These are phyloP conservation scores for Aureobasidium sp. DNA, from an alignment of 2,329 filamentous ascomycete genomes.

Conservation along the genomic window DNA sequence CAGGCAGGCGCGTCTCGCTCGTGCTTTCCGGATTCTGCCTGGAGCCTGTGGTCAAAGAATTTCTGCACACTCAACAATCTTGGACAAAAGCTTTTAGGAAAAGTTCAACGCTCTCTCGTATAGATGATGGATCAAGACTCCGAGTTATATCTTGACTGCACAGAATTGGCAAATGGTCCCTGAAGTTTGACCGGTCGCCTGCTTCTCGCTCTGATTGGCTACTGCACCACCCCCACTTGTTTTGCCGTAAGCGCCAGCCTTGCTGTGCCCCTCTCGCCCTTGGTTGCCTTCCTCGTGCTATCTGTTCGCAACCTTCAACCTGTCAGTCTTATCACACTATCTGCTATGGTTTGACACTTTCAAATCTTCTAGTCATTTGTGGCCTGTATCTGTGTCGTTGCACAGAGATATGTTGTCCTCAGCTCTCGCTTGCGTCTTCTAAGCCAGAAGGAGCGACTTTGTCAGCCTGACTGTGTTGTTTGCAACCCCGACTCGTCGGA, in stretches of 20 bases:
- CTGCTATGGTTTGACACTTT: too few relatives aligned
- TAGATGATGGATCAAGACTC: not conserved
- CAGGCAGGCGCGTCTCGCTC: not conserved
- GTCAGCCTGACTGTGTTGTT: too few relatives aligned
- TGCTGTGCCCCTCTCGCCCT: not conserved
- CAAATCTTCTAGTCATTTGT: too few relatives aligned
- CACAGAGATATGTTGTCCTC: too few relatives aligned
- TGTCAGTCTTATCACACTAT: too few relatives aligned
- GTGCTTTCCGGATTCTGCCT: not conserved
- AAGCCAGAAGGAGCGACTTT: too few relatives aligned
- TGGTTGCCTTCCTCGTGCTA: not conserved
- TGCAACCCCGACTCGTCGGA: too few relatives aligned
- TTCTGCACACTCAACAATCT: not conserved
- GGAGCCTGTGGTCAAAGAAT: not conserved
- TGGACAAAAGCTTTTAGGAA: not conserved
- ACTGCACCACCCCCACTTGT: not conserved
- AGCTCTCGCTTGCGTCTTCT: too few relatives aligned
- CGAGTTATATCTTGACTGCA: not conserved
- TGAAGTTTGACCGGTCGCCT: not conserved
- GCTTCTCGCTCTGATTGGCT: not conserved
- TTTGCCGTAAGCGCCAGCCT: conserved; percentile 9
- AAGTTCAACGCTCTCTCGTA: not conserved
- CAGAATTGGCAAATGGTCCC: not conserved
- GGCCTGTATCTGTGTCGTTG: too few relatives aligned
- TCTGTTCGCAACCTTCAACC: not conserved